Evolutionary conservation across 2,329 filamentous ascomycete species (phyloP).

Genomic region (Byssothecium circinans): DNA sequence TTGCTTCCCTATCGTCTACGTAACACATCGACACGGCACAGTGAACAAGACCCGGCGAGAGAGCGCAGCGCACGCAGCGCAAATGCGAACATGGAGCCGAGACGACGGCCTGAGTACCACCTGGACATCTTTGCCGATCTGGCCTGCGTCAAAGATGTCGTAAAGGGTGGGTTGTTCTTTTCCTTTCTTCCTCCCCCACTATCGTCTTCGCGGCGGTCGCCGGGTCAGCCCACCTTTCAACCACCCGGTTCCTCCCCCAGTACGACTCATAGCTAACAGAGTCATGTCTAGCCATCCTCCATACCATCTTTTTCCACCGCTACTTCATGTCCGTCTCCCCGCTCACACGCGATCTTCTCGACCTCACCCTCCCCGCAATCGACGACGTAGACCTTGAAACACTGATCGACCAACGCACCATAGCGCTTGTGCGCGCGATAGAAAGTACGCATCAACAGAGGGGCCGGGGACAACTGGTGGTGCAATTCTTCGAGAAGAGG

Average conservation of each 20-base stretch:
- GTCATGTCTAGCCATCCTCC: constrained; percentile 70
- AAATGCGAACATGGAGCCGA: constrained; percentile 60
- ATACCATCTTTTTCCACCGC: constrained; percentile 98
- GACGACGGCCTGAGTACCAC: constrained; percentile 80
- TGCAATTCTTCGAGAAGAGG: constrained; percentile 95
- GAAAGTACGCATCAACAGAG: constrained; percentile 60
- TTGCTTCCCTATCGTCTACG: neutral
- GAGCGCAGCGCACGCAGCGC: constrained; percentile 13
- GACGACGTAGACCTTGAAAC: constrained; percentile 90
- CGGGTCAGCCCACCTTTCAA: constrained; percentile 11
- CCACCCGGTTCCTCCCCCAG: constrained; percentile 1
- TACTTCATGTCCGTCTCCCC: constrained; percentile 89
- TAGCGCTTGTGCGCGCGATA: constrained; percentile 74
- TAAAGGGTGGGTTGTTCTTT: constrained; percentile 69
- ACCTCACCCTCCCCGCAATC: constrained; percentile 85
- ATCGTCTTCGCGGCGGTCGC: constrained; percentile 8
- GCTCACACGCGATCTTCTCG: constrained; percentile 82
- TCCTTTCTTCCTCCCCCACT: constrained; percentile 6
- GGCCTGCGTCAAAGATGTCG: constrained; percentile 83
- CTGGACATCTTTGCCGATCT: constrained; percentile 94
- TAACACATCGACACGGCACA: neutral
- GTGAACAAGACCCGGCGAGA: no score
- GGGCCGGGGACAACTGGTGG: constrained; percentile 75
- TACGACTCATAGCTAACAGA: constrained; percentile 9
- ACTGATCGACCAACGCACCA: constrained; percentile 85